Evolutionary conservation across 2,329 filamentous ascomycete species (phyloP), one percentile per base, ranked within the genome.

Genomic region (Zasmidium angulare): DNA sequence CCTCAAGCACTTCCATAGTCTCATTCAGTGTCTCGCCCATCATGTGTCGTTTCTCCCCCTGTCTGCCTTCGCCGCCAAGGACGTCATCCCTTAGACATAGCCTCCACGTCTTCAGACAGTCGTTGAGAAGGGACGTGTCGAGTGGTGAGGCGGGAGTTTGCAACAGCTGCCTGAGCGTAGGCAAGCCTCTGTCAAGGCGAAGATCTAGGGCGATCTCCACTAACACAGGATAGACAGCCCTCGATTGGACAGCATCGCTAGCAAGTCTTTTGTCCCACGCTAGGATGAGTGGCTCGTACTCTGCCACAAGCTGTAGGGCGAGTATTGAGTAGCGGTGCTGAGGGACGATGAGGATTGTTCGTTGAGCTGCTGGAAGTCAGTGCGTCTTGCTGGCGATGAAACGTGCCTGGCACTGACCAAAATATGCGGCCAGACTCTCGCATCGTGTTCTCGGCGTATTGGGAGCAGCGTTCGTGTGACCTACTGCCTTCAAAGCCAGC

Each of bases 21-120:
- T 43, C 36, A 3, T 3, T 17, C 3, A 19, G 12, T 4, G 36
- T 43, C n/a, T 43, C 36, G 36, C 26, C 26, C 26, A 17, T 43
- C 36, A 43, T 43, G 6, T 43, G 36, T 19, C n/a, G 11, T 17
- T 19, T 7, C 36, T 9, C 14, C 12, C 12, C 36, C n/a, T 17
- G 3, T 14, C 36, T 43, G 36, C 4, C n/a, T 3, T 43, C 4
- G 12, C 36, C 36, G 14, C 7, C 36, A 19, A 43, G n/a, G n/a
- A 19, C 14, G n/a, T 43, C 12, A 43, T 54, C 26, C 7, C 17
- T 48, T n/a, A 57, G 26, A 36, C 55, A 57, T 14, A 61, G 17
- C 14, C 52, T 53, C n/a, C 43, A 57, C 59, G 55, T 58, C 31
- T 58, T 48, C 31, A 61, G 36, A 22, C 55, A 53, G 12, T 51